A percentile compares a stretch with the other conserved stretches of the same genome.
Conservation (phyloP, 352 stramenopile genomes). For the Thraustotheca clavata region DNA sequence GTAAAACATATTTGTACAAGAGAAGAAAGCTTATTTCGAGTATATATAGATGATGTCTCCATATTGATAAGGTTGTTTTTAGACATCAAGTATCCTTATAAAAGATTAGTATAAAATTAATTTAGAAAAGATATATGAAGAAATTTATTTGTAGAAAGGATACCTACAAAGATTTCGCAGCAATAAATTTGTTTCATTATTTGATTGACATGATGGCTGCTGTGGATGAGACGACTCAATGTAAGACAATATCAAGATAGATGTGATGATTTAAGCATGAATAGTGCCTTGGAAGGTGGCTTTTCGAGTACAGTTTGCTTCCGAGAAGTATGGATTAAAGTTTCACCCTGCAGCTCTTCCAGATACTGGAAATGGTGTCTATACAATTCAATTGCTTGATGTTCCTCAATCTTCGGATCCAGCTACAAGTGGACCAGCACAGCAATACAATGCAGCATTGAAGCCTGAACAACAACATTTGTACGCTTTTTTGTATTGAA, state of each 20-base stretch:
- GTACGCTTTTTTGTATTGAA: slow-evolving; percentile 24
- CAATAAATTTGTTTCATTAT: not conserved
- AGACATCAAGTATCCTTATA: too few relatives aligned
- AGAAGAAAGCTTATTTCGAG: too few relatives aligned
- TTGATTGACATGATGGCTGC: not conserved
- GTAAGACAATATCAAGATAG: not conserved
- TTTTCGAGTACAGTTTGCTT: slow-evolving; percentile 75
- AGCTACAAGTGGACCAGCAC: slow-evolving; percentile 34
- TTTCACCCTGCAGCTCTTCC: slow-evolving; percentile 71
- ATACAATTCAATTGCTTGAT: slow-evolving; percentile 69
- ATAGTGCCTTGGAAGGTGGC: slow-evolving; percentile 71
- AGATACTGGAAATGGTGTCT: slow-evolving; percentile 77
- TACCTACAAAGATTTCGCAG: slow-evolving; percentile 5
- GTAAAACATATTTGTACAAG: too few relatives aligned
- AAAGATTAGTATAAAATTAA: too few relatives aligned
- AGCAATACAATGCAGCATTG: slow-evolving; percentile 60
- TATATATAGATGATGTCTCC: too few relatives aligned
- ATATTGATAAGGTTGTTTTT: too few relatives aligned
- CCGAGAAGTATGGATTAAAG: slow-evolving; percentile 65
- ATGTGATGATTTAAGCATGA: not conserved
- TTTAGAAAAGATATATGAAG: too few relatives aligned
- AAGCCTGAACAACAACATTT: slow-evolving; percentile 51
- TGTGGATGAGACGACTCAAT: not conserved
- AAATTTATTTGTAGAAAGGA: not conserved
- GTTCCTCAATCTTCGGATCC: slow-evolving; percentile 40